Evolutionary conservation across 2,329 filamentous ascomycete genomes (phyloP).

Genomic region (Corynespora cassiicola): DNA sequence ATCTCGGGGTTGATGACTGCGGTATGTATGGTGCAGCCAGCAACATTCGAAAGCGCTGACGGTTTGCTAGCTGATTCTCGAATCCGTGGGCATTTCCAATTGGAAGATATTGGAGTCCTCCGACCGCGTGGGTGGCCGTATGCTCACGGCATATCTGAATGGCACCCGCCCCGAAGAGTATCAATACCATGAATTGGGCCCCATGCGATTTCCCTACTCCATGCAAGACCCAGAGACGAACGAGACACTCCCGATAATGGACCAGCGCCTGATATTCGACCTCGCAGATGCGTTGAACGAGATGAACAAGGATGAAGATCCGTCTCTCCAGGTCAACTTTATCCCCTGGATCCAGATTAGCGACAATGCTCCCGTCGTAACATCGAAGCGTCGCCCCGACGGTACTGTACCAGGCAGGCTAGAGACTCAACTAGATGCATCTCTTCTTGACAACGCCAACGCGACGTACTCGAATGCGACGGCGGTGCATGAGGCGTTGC

Average conservation of each 20-base stretch:
- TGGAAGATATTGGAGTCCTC: conserved; percentile 67
- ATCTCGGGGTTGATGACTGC: conserved; percentile 67
- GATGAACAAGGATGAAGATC: conserved; percentile 58
- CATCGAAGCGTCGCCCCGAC: conserved; percentile 13
- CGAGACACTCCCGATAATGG: conserved; percentile 61
- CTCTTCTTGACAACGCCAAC: conserved; percentile 17
- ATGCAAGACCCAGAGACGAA: conserved; percentile 55
- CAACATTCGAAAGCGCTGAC: conserved; percentile 19
- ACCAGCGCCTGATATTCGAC: conserved; percentile 68
- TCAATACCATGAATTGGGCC: conserved; percentile 69
- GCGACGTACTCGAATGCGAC: conserved; percentile 16
- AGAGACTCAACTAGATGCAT: conserved; percentile 10
- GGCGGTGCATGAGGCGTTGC: conserved; percentile 16
- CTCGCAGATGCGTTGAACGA: conserved; percentile 64
- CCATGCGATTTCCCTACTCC: conserved; percentile 66
- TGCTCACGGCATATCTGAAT: conserved; percentile 66
- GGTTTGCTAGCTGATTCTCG: conserved; percentile 17
- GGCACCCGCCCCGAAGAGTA: conserved; percentile 64
- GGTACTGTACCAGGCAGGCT: conserved; percentile 16
- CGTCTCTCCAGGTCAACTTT: conserved; percentile 58
- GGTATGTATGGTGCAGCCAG: conserved; percentile 7
- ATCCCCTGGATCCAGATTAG: conserved; percentile 65
- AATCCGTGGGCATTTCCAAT: conserved; percentile 62
- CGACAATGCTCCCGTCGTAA: conserved; percentile 55
- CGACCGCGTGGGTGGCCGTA: conserved; percentile 65